Conservation (phyloP, 176 grass and related monocot genomes). For the Cenchrus americanus region DNA sequence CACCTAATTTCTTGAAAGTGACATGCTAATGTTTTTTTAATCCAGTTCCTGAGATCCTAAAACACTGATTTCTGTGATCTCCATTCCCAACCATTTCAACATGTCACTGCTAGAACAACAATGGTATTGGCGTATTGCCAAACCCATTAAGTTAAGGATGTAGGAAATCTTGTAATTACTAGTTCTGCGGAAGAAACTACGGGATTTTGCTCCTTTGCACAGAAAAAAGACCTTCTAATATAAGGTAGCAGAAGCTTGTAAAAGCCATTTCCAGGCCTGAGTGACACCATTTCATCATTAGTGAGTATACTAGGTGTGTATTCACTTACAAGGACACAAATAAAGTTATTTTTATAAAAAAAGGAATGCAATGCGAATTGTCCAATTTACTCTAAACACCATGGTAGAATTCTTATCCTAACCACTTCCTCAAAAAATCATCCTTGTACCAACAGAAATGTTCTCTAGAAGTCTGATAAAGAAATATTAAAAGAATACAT, state of each 20-base stretch:
- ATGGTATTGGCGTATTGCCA: neutral
- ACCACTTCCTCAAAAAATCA: no score
- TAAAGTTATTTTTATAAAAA: neutral
- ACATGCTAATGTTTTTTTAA: no score
- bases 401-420: neutral
- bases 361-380: neutral
- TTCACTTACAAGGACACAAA: neutral
- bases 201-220: neutral
- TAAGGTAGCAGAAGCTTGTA: neutral
- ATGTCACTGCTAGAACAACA: neutral
- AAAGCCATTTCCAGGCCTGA: neutral
- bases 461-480: neutral
- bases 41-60: no score
- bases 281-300: constrained; percentile 9
- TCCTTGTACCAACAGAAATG: neutral
- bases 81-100: no score
- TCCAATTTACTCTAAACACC: neutral
- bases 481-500: neutral
- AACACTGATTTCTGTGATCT: no score
- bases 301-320: neutral
- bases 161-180: neutral
- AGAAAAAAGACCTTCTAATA: neutral
- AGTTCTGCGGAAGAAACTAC: no score
- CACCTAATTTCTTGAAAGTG: no score
- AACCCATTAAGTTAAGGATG: neutral